Evolutionary conservation across 495 filamentous ascomycete genomes (phyloP), one percentile per base, ranked within the genome.

Genomic region (Lindgomyces ingoldianus): DNA sequence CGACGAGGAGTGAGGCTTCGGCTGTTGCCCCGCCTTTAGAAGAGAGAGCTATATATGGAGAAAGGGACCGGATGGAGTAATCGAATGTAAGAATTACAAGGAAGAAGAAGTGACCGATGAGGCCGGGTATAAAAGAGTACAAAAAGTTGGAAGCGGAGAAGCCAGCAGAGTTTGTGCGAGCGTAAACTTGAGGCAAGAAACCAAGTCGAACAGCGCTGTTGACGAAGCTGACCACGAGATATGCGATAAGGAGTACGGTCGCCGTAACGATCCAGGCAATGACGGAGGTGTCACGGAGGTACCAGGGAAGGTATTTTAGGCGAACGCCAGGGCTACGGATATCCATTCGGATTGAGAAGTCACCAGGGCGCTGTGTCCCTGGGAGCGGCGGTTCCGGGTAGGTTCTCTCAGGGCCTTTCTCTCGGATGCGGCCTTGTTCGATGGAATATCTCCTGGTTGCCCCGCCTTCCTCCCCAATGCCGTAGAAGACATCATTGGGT

Each of bases 121-220:
- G 60, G 1, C 87, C 85, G 0, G 92, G 92, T 53, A 96, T 65
- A 73, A 96, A 94, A 73, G 85, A 87, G 79, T 90, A 96, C 52
- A 95, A 76, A 78, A 96, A 96, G 75, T 95, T 89, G 48, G 91
- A 89, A 1, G 90, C 77, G 4, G 90, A 94, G 72, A 93, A 96
- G 33, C 87, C 90, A 33, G 77, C 78, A 0, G 76, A 68, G 12
- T 80, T 81, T 6, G 90, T 86, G 0, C 80, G 78, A 0, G 89
- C 84, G 4, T 78, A 76, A 1, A 96, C 74, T 22, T 77, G 75
- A 12, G 92, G 91, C 14, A 80, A 75, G 75, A 95, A 96, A 25
- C 91, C 92, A 11, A 77, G 73, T 25, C 78, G 70, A 45, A 91
- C 77, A 8, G 84, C 86, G 42, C 84, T 81, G 48, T 87, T 83